phyloP scores from a whole-genome alignment of 1,284 basidiomycete genomes.

The Ceratobasidium sp. region DNA sequence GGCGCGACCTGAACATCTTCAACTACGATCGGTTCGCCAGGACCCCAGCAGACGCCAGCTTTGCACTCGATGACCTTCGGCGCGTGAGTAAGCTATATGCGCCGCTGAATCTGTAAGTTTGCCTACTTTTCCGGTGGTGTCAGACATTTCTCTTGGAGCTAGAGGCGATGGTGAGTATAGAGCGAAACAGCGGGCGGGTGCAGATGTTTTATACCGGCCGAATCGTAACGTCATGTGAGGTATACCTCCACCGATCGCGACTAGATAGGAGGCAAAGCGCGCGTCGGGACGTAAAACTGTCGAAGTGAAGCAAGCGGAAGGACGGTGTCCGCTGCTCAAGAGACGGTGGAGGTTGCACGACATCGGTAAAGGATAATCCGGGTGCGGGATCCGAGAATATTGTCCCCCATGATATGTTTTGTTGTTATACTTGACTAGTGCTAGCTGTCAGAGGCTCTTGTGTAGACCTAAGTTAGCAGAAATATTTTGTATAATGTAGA shows the following conservation, averaged over 20 bases:
- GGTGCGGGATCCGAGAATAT: not conserved
- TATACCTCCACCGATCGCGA: constrained; percentile 43
- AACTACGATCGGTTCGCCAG: constrained; percentile 87
- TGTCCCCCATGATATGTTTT: too few relatives aligned
- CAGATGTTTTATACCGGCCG: constrained; percentile 18
- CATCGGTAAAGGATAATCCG: not conserved
- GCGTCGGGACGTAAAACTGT: constrained; percentile 36
- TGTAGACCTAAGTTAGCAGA: too few relatives aligned
- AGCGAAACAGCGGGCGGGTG: not conserved
- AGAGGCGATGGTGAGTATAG: constrained; percentile 43
- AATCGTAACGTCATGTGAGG: constrained; percentile 41
- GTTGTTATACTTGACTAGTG: too few relatives aligned
- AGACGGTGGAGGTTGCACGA: constrained; percentile 25
- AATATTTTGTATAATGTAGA: too few relatives aligned
- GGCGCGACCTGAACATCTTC: constrained; percentile 96
- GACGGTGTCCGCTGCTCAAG: constrained; percentile 10
- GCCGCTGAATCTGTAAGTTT: not conserved
- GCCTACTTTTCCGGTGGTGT: constrained; percentile 69
- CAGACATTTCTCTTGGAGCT: constrained; percentile 65
- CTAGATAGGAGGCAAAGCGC: constrained; percentile 23
- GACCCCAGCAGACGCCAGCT: constrained; percentile 96
- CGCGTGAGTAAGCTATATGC: constrained; percentile 41
- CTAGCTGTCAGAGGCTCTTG: too few relatives aligned
- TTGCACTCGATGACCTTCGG: constrained; percentile 84
- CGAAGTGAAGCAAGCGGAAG: constrained; percentile 29